These are phyloP conservation scores for Phytophthora tentaculata DNA, from an alignment of 352 stramenopile genomes.

Conservation along the genomic window DNA sequence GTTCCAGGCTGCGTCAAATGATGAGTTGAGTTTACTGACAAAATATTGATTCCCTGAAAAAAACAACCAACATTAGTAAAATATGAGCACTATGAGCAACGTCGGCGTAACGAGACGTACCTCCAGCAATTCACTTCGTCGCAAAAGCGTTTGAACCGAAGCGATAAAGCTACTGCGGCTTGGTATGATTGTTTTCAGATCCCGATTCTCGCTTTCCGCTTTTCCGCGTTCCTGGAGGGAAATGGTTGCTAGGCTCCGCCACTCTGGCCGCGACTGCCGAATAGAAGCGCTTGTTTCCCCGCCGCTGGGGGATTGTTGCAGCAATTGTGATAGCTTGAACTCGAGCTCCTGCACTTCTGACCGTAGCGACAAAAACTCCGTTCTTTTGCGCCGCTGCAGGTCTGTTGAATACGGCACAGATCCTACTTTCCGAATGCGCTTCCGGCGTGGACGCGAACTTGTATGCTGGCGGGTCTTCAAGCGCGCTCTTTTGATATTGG, in stretches of 20 bases:
- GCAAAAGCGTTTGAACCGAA: neutral
- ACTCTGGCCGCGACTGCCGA: neutral
- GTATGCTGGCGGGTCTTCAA: neutral
- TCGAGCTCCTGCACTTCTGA: neutral
- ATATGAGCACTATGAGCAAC: neutral
- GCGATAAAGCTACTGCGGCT: neutral
- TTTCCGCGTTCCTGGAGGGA: neutral
- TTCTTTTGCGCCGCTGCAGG: constrained; percentile 11
- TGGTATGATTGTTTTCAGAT: neutral
- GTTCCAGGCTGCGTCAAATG: neutral
- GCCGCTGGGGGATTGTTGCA: neutral
- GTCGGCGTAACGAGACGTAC: neutral
- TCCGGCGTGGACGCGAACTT: neutral
- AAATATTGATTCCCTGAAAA: neutral
- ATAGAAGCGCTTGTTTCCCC: neutral
- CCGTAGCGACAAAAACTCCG: neutral
- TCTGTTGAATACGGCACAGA: constrained; percentile 25
- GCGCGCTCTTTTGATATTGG: too few species aligned
- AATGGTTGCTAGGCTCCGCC: neutral
- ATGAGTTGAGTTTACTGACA: neutral
- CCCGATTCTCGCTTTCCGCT: neutral
- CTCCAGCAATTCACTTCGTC: neutral
- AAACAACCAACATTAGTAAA: neutral
- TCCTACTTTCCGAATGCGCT: constrained; percentile 24
- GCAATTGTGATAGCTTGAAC: neutral